These are phyloP conservation scores for Lagenidium giganteum DNA, from an alignment of 352 stramenopile genomes.

Conservation along the genomic window DNA sequence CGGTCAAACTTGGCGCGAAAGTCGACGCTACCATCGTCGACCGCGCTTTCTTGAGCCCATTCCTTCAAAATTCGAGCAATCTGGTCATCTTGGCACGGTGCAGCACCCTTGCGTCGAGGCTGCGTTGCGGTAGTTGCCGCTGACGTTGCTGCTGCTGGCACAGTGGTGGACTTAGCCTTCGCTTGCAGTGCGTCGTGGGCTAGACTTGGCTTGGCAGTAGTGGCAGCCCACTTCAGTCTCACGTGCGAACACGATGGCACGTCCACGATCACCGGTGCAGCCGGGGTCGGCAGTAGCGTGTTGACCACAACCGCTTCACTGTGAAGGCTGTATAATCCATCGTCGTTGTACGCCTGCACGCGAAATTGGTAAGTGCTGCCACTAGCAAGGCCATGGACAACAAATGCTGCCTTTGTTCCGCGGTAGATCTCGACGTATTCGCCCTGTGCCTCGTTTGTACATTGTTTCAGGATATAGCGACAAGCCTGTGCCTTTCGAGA, in stretches of 20 bases:
- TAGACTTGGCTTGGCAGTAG: conserved; percentile 35
- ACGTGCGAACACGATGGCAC: conserved; percentile 18
- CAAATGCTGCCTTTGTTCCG: conserved; percentile 55
- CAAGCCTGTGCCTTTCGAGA: conserved; percentile 20
- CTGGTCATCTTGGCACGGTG: conserved; percentile 51
- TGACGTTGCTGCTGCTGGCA: no score
- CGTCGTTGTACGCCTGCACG: conserved; percentile 79
- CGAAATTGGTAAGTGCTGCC: conserved; percentile 87
- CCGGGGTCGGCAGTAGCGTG: conserved; percentile 75
- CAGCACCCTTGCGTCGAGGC: conserved; percentile 23
- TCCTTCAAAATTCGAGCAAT: conserved; percentile 78
- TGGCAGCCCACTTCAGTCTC: conserved; percentile 47
- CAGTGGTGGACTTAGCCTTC: conserved; percentile 18
- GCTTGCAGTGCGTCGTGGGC: conserved; percentile 44
- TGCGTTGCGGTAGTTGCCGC: no score
- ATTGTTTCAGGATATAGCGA: conserved; percentile 86
- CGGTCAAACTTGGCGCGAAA: conserved; percentile 70
- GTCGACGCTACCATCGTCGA: conserved; percentile 67
- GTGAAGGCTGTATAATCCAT: conserved; percentile 60
- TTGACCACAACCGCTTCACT: conserved; percentile 78
- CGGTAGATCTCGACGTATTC: conserved; percentile 87
- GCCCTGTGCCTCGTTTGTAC: conserved; percentile 64
- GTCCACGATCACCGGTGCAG: conserved; percentile 34
- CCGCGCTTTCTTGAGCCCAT: conserved; percentile 74
- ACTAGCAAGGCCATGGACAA: conserved; percentile 75